Base-by-base conservation (phyloP, 179 eudicot species). In the Heliamphora pulchella region DNA sequence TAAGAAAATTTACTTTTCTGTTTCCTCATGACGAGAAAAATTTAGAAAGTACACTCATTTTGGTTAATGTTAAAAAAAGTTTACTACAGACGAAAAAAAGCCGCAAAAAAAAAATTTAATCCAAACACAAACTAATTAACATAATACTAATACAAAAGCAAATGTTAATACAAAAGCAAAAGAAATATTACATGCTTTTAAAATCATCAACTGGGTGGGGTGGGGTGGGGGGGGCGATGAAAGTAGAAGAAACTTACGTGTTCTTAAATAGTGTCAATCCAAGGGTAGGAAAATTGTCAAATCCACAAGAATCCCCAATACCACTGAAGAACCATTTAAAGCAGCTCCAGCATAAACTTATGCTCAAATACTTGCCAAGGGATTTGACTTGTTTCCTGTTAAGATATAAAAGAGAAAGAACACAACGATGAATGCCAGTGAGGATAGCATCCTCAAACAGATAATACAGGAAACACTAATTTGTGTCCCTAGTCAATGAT, bases 261-360 rank as follows among this genome's bases (percentile, higher is more conserved):
- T 94, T 92, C 83, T 89, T 92, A 88, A 83, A 96, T 57, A 94
- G 88, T 0, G 88, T 80, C 87, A 96, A 82, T n/a, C 99, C 99
- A 79, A 96, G 88, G 79, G 86, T 90, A 39, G 99, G 99, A 80
- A 96, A 96, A 82, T 94, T 94, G 80, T 94, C 99, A 87, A 96
- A 96, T 41, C 99, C 99, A 75, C 98, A 94, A 72, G 97, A 82
- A 87, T 94, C 96, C 11, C 99, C 99, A 81, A 94, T 78, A 65
- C 99, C 99, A 81, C 99, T 92, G 86, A 96, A 96, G 84, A 94
- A 96, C 99, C 99, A 96, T 81, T 96, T 96, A 82, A 96, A 96
- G 88, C 90, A 90, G 89, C 99, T 94, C 97, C 97, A 94, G 75
- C 76, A 73, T 82, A 96, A 87, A 87, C 99, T 96, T 67, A 96